Conservation (phyloP, 495 filamentous ascomycete genomes). For the Endocarpon pusillum region DNA sequence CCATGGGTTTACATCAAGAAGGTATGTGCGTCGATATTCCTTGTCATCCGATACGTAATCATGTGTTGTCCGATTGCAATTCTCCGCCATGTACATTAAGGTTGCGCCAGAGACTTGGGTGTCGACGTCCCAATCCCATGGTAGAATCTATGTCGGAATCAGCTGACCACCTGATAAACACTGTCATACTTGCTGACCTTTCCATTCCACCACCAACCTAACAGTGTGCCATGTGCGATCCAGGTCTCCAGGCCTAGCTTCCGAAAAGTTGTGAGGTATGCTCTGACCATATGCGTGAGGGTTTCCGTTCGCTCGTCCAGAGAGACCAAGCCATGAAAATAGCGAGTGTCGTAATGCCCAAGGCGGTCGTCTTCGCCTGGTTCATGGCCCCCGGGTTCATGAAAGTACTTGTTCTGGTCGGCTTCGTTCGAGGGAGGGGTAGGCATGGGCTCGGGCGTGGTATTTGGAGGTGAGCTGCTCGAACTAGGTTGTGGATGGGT, state of each 20-base stretch:
- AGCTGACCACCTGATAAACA: background rate
- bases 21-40: slow-evolving; percentile 34
- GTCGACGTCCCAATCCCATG: slow-evolving; percentile 85
- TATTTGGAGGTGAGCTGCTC: too few species aligned
- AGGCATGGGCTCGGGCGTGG: too few species aligned
- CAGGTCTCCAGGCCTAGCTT: slow-evolving; percentile 57
- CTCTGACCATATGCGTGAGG: slow-evolving; percentile 49
- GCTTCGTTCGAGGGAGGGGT: too few species aligned
- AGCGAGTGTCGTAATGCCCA: slow-evolving; percentile 58
- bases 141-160: slow-evolving; percentile 36
- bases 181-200: slow-evolving; percentile 23
- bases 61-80: slow-evolving; percentile 49
- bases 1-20: slow-evolving; percentile 68
- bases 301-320: slow-evolving; percentile 47
- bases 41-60: slow-evolving; percentile 29
- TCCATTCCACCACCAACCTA: slow-evolving; percentile 90
- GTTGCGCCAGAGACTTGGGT: slow-evolving; percentile 55
- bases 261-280: slow-evolving; percentile 51
- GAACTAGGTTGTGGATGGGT: too few species aligned
- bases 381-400: slow-evolving; percentile 21
- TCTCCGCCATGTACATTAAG: slow-evolving; percentile 39
- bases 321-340: slow-evolving; percentile 39
- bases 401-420: slow-evolving; percentile 30
- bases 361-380: slow-evolving; percentile 37
- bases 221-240: slow-evolving; percentile 73